These are phyloP conservation scores for Wolfiporia cocos DNA, from an alignment of 1,284 basidiomycete genomes.

Conservation along the genomic window DNA sequence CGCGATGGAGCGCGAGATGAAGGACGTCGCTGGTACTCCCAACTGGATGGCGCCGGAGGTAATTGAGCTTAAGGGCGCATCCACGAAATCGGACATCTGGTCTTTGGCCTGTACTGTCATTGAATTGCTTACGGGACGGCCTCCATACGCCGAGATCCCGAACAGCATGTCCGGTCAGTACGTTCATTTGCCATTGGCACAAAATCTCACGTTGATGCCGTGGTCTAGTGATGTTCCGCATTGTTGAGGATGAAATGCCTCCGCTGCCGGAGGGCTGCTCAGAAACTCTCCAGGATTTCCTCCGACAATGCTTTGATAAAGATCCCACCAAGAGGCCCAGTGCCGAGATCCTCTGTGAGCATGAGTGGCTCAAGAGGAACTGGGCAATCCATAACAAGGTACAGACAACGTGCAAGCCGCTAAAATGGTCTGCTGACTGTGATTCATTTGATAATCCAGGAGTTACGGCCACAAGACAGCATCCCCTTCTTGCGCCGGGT, in stretches of 20 bases:
- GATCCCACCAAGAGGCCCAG: constrained; percentile 76
- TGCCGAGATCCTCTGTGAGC: constrained; percentile 82
- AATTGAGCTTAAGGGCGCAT: constrained; percentile 78
- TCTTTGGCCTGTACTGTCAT: constrained; percentile 91
- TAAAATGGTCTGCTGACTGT: too few relatives aligned
- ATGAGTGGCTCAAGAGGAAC: constrained; percentile 82
- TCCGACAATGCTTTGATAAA: constrained; percentile 84
- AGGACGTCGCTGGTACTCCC: constrained; percentile 89
- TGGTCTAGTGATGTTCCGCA: constrained; percentile 82
- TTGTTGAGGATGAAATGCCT: constrained; percentile 88
- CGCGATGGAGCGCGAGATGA: constrained; percentile 86
- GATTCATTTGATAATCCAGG: too few relatives aligned
- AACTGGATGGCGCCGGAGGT: constrained; percentile 99
- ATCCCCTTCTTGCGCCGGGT: constrained; percentile 91
- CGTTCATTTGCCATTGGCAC: constrained; percentile 7
- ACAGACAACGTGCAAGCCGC: too few relatives aligned
- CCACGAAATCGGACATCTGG: constrained; percentile 83
- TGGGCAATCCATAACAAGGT: constrained; percentile 71
- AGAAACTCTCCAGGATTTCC: constrained; percentile 68
- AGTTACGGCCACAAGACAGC: constrained; percentile 84
- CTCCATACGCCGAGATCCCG: constrained; percentile 83
- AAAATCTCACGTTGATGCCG: not conserved
- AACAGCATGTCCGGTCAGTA: constrained; percentile 79
- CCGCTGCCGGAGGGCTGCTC: constrained; percentile 81
- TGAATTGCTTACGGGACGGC: constrained; percentile 87